Base-by-base conservation (phyloP, 2,329 filamentous ascomycete genomes). In the Pseudogymnoascus sp. region DNA sequence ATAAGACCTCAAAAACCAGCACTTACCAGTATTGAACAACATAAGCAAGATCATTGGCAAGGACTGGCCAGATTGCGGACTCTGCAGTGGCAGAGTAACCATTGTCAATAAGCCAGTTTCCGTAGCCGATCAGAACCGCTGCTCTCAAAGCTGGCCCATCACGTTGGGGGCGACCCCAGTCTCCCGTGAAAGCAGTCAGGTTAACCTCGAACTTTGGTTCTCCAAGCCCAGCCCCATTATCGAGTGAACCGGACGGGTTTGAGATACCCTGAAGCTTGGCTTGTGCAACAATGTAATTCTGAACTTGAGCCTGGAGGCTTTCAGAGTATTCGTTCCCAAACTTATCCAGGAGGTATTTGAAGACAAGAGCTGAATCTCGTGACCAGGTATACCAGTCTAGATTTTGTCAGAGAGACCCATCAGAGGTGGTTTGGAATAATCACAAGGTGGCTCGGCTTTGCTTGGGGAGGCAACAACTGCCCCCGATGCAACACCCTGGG, bases 301-400 rank as follows among this genome's bases (percentile, higher is more conserved):
- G 78, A 57, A 93, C 86, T 36, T 77, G 67, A 1, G 69, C 69
- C 60, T 80, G 78, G 12, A 84, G 72, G 5, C 71, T 71, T 1
- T 74, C 69, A 61, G 80, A 74, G 20, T 79, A 88, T 58, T 75
- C 76, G 62, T 83, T 76, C 50, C 75, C 70, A 70, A 91, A 87
- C 18, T 82, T 78, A 67, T 92, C 89, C 7, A 88, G 77, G 14
- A 92, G 74, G 22, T 77, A 76, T 74, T 90, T 90, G 75, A 88
- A 83, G 2, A 85, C 84, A 30, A 92, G 78, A 22, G 86, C 87
- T 14, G 86, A 81, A 71, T 93, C 89, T 68, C 89, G 78, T 1
- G 86, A 90, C 89, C 89, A 93, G 1, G 87, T 90, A 69, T 85
- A 92, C 70, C 82, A 92, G 72, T 92, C 87, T 90, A 59, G n/a